Conservation (phyloP, 306 rosid genomes). For the Begonia loranthoides region DNA sequence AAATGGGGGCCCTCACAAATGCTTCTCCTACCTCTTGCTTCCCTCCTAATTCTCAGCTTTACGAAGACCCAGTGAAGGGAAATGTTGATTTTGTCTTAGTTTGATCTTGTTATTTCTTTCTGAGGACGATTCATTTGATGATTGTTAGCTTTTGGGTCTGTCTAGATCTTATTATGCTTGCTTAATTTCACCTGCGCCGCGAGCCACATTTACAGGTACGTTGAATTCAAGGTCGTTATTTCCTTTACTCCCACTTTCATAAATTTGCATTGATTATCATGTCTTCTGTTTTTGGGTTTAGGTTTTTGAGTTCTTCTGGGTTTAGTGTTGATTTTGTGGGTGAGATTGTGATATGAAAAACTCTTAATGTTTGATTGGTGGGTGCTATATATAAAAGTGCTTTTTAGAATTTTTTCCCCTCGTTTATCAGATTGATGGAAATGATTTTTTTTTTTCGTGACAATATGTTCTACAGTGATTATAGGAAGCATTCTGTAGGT, state of each 20-base stretch:
- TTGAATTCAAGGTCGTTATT: slow-evolving; percentile 15
- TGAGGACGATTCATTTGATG: slow-evolving; percentile 13
- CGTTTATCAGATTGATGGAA: no score
- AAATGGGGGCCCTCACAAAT: slow-evolving; percentile 35
- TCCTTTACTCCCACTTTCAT: slow-evolving; percentile 12
- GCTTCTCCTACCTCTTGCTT: slow-evolving; percentile 13
- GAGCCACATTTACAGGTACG: slow-evolving; percentile 34
- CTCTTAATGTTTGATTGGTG: neutral
- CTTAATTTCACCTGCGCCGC: slow-evolving; percentile 21
- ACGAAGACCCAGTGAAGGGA: no score
- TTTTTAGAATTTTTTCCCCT: no score
- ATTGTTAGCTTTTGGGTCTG: slow-evolving; percentile 26
- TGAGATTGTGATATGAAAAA: no score
- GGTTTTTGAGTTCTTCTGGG: slow-evolving; percentile 16
- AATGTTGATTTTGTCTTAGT: no score
- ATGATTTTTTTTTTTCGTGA: no score
- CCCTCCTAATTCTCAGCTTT: neutral
- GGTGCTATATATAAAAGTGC: neutral
- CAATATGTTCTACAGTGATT: no score
- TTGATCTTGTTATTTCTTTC: no score
- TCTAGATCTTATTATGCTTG: slow-evolving; percentile 27
- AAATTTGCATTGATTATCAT: slow-evolving; percentile 14
- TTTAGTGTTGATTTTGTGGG: slow-evolving; percentile 12
- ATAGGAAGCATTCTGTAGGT: no score
- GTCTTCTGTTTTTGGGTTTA: slow-evolving; percentile 9